Evolutionary conservation across 1,284 basidiomycete genomes (phyloP), one percentile per base, ranked within the genome.

Genomic region (Retiboletus fuscus): DNA sequence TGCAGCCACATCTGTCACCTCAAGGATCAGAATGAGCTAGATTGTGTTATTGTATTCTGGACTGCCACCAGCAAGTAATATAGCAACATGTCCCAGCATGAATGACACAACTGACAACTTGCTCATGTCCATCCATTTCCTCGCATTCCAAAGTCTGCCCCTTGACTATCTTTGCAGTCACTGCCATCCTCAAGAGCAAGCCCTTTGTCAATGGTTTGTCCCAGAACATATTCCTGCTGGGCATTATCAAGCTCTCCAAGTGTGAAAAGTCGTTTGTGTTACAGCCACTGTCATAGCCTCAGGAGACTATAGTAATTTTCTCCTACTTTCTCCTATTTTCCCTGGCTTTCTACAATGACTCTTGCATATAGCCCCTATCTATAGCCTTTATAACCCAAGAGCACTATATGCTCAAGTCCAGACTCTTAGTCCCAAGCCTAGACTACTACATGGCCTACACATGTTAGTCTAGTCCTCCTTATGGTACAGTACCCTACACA

Each of bases 61-160:
- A 98, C 96, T 44, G 97, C 97, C 82, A 99, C 99, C 88, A 99
- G 97, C 51, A 97, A 99, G 88, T 94, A 97, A 73, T 99, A 97
- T 91, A 93, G 95, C 80, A 95, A 96, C 76, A 92, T 99, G 83
- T n/a, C 89, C 95, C 22, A 97, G 97, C 65, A 91, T 99, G 77
- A 99, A 99, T 84, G 97, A 99, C 84, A 97, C 96, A 22, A 94
- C 96, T 24, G 94, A 95, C 78, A 94, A 94, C 82, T 85, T 99
- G 66, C 91, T 99, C 76, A 86, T 88, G 64, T 86, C 96, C 12
- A 95, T 99, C 87, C 91, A 94, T 84, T 74, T n/a, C 83, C 34
- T 96, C 95, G 55, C 97, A 99, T 87, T 87, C 90, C 24, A 97
- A 99, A 84, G 93, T 99, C 26, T 96, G 97, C 20, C 97, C 98